Conservation (phyloP, 768 basidiomycete genomes). For the Xerocomellus chrysenteron region DNA sequence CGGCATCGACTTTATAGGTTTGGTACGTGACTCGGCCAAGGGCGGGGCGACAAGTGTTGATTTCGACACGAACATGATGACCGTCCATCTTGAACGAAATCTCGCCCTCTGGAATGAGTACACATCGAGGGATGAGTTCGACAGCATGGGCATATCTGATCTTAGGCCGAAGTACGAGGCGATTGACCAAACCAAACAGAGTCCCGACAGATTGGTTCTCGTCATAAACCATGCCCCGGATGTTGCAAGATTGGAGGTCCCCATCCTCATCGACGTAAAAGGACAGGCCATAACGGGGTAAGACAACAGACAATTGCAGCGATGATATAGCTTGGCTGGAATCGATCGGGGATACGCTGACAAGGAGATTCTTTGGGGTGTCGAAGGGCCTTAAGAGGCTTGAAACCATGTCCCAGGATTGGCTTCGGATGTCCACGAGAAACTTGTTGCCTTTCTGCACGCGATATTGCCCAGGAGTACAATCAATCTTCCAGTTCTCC, state of each 20-base stretch:
- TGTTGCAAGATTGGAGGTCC: constrained; percentile 40
- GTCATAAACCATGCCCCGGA: constrained; percentile 44
- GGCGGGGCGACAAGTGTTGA: not conserved
- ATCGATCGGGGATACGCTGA: constrained; percentile 8
- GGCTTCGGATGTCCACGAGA: constrained; percentile 31
- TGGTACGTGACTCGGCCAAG: constrained; percentile 20
- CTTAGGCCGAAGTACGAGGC: constrained; percentile 39
- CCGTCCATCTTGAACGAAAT: constrained; percentile 12
- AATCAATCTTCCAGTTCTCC: constrained; percentile 28
- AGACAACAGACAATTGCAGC: constrained; percentile 24
- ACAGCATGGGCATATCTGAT: not conserved
- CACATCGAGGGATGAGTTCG: constrained; percentile 16
- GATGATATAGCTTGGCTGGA: not conserved
- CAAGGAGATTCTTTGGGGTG: constrained; percentile 17
- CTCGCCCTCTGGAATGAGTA: constrained; percentile 42
- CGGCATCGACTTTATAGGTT: constrained; percentile 31
- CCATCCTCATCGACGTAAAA: constrained; percentile 38
- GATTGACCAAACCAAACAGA: constrained; percentile 42
- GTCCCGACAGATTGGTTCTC: constrained; percentile 41
- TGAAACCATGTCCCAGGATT: constrained; percentile 29
- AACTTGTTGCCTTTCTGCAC: constrained; percentile 2
- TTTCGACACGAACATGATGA: constrained; percentile 19
- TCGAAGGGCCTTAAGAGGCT: constrained; percentile 26
- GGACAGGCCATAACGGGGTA: constrained; percentile 42
- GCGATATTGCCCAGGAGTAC: constrained; percentile 5